phyloP scores from a whole-genome alignment of 768 basidiomycete genomes.

The Macrocybe gigantea region DNA sequence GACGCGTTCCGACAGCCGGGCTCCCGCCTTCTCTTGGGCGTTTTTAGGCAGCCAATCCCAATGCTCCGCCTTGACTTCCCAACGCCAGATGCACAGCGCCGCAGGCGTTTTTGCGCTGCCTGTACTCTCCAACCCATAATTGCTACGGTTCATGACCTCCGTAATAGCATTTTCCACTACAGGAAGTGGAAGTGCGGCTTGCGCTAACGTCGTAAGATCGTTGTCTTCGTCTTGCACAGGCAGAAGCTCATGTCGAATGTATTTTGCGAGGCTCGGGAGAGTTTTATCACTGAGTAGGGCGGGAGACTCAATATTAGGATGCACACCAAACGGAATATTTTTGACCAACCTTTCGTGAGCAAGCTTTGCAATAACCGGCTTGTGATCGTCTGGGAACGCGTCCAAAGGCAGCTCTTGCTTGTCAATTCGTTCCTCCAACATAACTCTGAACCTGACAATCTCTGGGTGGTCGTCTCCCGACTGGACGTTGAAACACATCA shows the following conservation, averaged over 20 bases:
- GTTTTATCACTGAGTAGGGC: constrained; percentile 61
- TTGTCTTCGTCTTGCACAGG: constrained; percentile 55
- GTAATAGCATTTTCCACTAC: constrained; percentile 64
- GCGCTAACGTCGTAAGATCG: constrained; percentile 27
- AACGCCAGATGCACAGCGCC: constrained; percentile 73
- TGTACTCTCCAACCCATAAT: constrained; percentile 70
- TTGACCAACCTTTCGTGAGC: constrained; percentile 72
- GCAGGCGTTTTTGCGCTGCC: constrained; percentile 51
- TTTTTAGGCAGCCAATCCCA: constrained; percentile 64
- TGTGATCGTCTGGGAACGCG: constrained; percentile 61
- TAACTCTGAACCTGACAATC: constrained; percentile 70
- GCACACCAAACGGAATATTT: constrained; percentile 4
- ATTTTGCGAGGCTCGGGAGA: constrained; percentile 52
- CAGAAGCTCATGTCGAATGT: constrained; percentile 63
- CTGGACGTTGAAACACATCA: constrained; percentile 1
- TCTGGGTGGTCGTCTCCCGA: constrained; percentile 32
- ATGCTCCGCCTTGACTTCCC: constrained; percentile 69
- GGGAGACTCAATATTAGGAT: background rate
- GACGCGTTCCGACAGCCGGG: constrained; percentile 55
- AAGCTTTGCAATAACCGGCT: constrained; percentile 73
- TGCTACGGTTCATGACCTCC: constrained; percentile 56
- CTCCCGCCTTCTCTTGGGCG: constrained; percentile 54
- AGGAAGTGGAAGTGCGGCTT: constrained; percentile 38
- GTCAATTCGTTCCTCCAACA: constrained; percentile 53
- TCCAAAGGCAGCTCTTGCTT: constrained; percentile 44